Conservation (phyloP, 352 stramenopile genomes). For the Pythium sp. region DNA sequence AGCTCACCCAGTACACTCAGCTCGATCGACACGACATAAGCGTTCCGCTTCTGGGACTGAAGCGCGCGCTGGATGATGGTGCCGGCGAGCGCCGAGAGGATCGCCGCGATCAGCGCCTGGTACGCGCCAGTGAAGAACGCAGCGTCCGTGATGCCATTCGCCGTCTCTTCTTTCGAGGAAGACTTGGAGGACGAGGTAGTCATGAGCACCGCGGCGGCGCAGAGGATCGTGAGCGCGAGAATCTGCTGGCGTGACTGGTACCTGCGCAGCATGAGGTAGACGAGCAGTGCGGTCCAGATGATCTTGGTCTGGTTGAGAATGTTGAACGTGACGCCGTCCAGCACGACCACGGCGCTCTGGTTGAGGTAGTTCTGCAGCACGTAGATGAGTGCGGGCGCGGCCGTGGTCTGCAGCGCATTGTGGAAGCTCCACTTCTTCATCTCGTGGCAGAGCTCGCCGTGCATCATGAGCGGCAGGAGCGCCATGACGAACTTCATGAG, state of each 20-base stretch:
- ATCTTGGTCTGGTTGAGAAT: constrained; percentile 89
- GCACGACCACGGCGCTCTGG: constrained; percentile 66
- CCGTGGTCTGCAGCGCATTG: constrained; percentile 58
- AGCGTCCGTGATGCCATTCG: constrained; percentile 24
- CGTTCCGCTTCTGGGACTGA: constrained; percentile 64
- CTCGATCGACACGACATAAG: constrained; percentile 82
- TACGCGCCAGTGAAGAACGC: constrained; percentile 68
- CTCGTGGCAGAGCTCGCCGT: constrained; percentile 42
- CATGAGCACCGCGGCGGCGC: constrained; percentile 74
- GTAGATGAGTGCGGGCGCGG: constrained; percentile 75
- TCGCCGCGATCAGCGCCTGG: constrained; percentile 63
- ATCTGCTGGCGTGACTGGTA: constrained; percentile 70
- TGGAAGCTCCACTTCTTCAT: constrained; percentile 67
- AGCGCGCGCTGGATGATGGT: constrained; percentile 78
- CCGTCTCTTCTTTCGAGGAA: constrained; percentile 14
- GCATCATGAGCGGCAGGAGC: constrained; percentile 53
- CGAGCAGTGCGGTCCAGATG: constrained; percentile 81
- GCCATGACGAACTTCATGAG: constrained; percentile 68
- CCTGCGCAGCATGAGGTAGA: constrained; percentile 74
- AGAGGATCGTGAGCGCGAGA: constrained; percentile 66
- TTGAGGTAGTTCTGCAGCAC: constrained; percentile 84
- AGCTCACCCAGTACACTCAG: constrained; percentile 67
- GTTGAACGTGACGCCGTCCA: constrained; percentile 84
- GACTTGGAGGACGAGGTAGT: constrained; percentile 34
- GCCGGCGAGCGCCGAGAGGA: constrained; percentile 68